Percentiles rank a stretch among this genome's conserved stretches.
phyloP scores from a whole-genome alignment of 2,329 filamentous ascomycete genomes.

The Colletotrichum lupini region DNA sequence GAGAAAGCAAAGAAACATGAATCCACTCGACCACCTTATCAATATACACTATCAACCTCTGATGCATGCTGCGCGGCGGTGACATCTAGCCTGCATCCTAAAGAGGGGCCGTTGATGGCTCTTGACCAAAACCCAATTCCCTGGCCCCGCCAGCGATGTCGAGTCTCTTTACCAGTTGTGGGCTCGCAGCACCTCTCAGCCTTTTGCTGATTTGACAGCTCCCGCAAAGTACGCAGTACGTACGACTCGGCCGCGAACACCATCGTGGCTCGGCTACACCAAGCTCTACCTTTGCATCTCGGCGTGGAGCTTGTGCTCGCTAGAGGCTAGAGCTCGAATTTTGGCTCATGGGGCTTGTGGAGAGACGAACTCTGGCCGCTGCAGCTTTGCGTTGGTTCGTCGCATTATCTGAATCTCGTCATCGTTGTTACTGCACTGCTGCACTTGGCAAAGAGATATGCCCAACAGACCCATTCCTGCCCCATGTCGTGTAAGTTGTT shows the following conservation, averaged over 20 bases:
- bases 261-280: slow-evolving; percentile 21
- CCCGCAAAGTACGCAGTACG: not conserved
- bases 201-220: not conserved
- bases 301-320: not conserved
- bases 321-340: not conserved
- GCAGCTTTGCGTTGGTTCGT: slow-evolving; percentile 8
- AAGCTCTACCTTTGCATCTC: not conserved
- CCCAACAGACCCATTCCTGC: not conserved
- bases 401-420: not conserved
- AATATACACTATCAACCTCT: not conserved
- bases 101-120: not conserved
- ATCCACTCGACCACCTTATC: slow-evolving; percentile 18
- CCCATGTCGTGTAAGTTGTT: not conserved
- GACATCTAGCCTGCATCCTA: not conserved
- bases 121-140: not conserved
- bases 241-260: slow-evolving; percentile 17
- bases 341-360: slow-evolving; percentile 19
- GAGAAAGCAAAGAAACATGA: not conserved
- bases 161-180: not conserved
- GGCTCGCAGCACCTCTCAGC: not conserved
- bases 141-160: not conserved
- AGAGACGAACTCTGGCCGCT: slow-evolving; percentile 8
- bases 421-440: not conserved
- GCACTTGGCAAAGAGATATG: not conserved
- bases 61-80: not conserved